phyloP scores from a whole-genome alignment of 2,329 filamentous ascomycete species.

The Trichoderma koningiopsis region DNA sequence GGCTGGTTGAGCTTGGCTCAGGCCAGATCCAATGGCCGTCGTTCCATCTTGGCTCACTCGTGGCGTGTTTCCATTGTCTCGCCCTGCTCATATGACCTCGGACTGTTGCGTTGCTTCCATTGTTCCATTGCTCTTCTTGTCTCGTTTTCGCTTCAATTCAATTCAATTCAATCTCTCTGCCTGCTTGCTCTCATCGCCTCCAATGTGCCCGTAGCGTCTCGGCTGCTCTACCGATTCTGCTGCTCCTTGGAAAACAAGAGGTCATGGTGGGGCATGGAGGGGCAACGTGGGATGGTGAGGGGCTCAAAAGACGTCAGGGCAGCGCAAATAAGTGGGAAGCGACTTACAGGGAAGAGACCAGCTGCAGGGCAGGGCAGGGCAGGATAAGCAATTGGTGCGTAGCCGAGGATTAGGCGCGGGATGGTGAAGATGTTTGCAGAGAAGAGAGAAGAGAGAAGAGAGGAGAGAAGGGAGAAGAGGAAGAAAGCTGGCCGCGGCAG shows the following conservation, averaged over 20 bases:
- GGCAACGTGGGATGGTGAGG: slow-evolving; percentile 22
- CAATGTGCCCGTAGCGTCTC: not conserved
- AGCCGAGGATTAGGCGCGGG: not conserved
- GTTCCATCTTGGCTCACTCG: not conserved
- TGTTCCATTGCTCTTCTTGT: not conserved
- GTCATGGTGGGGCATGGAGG: slow-evolving; percentile 25
- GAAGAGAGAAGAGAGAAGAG: not conserved
- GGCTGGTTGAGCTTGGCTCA: not conserved
- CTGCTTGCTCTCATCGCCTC: not conserved
- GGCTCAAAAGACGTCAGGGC: not conserved
- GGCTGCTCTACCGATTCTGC: slow-evolving; percentile 4
- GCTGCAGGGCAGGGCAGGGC: not conserved
- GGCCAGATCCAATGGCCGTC: not conserved
- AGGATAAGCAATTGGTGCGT: not conserved
- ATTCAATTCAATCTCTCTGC: not conserved
- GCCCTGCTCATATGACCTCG: not conserved
- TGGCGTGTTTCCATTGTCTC: not conserved
- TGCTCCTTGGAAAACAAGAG: not conserved
- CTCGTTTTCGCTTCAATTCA: not conserved
- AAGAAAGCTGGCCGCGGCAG: not conserved
- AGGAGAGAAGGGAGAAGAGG: not conserved
- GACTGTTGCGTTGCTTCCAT: not conserved
- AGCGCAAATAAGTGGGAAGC: not conserved
- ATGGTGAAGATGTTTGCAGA: not conserved
- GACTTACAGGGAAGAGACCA: slow-evolving; percentile 2